Base-by-base conservation (phyloP, 2,329 filamentous ascomycete genomes). In the Fusarium longipes region DNA sequence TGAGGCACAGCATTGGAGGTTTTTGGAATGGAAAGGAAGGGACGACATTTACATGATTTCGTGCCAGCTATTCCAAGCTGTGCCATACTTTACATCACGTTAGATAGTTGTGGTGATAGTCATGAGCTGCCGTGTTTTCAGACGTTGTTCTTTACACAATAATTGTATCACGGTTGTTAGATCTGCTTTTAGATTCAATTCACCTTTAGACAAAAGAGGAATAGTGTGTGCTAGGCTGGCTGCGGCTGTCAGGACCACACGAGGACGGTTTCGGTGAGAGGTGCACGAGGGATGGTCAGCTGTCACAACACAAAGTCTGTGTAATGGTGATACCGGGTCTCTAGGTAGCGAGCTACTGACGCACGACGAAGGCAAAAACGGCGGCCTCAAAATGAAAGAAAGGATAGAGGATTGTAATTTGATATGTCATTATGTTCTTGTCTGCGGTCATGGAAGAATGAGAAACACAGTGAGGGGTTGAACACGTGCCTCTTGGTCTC, bases 221-320 rank as follows among this genome's bases (percentile, higher is more conserved):
- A 68, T 57, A 43, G 61, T 39, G 50, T 45, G 27, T 39, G 24
- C 20, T 45, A 51, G 52, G 29, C 40, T 20, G 38, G 38, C 42
- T 52, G 59, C 18, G 35, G 40, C 36, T 62, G 51, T 51, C 40
- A 47, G 57, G 43, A 38, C 56, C 66, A 68, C 42, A 45, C 60
- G 60, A 45, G 36, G 55, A 44, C 30, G 49, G 50, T 18, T 49
- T 66, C 60, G 55, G 65, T 68, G 55, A 57, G 65, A 43, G 39
- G 48, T 51, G 64, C 64, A 67, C 54, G 64, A 65, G 65, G 64
- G 20, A 56, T 35, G 65, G 54, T 65, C 65, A 65, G 54, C 64
- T 67, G 64, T 52, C 50, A 65, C 29, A 53, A 33, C 45, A 50
- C 63, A 42, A 36, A 40, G 24, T 53, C 45, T 44, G 65, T 65